phyloP scores from a whole-genome alignment of 495 filamentous ascomycete genomes.

The Penicillium macrosclerotiorum region DNA sequence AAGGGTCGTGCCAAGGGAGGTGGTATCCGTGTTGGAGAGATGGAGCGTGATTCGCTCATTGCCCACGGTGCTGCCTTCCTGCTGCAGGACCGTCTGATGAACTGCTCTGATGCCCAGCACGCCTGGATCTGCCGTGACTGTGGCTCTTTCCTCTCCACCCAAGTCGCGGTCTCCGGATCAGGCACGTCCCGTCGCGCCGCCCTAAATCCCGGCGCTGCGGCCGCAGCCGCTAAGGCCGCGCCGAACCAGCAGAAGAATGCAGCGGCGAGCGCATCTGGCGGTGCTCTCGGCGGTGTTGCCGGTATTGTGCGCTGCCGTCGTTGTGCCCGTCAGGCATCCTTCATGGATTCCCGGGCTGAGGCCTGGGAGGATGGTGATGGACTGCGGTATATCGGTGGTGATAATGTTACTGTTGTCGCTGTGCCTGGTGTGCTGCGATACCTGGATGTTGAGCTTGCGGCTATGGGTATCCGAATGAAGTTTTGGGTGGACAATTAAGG shows the following conservation, averaged over 20 bases:
- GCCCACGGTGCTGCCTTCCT: constrained; percentile 95
- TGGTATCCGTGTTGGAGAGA: constrained; percentile 97
- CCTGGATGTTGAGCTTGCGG: constrained; percentile 89
- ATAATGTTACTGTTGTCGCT: constrained; percentile 84
- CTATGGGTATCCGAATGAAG: constrained; percentile 89
- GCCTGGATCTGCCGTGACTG: constrained; percentile 86
- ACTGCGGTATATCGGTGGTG: constrained; percentile 76
- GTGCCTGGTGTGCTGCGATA: constrained; percentile 91
- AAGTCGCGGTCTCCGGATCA: constrained; percentile 59
- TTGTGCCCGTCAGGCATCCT: constrained; percentile 69
- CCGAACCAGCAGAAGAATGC: constrained; percentile 26
- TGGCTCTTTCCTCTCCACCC: constrained; percentile 82
- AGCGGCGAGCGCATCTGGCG: constrained; percentile 12
- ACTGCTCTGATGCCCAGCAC: constrained; percentile 87
- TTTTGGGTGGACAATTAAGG: constrained; percentile 66
- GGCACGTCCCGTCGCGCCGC: constrained; percentile 26
- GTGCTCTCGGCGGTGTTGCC: constrained; percentile 43
- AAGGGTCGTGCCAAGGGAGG: constrained; percentile 94
- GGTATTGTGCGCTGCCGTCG: constrained; percentile 79
- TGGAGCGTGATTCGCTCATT: constrained; percentile 93
- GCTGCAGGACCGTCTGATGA: constrained; percentile 90
- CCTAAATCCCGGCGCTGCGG: constrained; percentile 28
- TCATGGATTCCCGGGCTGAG: constrained; percentile 62
- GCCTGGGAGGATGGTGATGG: constrained; percentile 92
- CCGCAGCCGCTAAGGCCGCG: constrained; percentile 34